Percentiles rank a stretch among this genome's conserved stretches.
Conservation (phyloP, 1,284 basidiomycete genomes). For the Austropuccinia psidii region DNA sequence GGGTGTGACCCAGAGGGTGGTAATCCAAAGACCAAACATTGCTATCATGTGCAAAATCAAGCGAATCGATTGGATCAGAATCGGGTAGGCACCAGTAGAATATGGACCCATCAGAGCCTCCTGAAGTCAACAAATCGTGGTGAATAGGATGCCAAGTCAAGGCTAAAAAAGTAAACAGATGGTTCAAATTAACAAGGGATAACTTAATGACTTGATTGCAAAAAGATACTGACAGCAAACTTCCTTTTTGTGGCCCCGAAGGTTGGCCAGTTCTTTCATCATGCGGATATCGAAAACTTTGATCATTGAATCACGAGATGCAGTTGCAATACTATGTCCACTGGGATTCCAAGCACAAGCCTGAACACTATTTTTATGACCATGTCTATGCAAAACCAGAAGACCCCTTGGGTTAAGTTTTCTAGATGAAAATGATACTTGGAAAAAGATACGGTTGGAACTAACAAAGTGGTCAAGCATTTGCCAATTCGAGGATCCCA, state of each 20-base stretch:
- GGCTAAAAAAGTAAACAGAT: constrained; percentile 55
- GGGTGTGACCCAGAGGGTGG: constrained; percentile 90
- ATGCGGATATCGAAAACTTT: constrained; percentile 96
- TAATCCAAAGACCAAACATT: constrained; percentile 93
- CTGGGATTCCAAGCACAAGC: constrained; percentile 85
- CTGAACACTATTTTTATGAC: constrained; percentile 95
- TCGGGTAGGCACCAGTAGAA: constrained; percentile 76
- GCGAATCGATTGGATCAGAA: constrained; percentile 63
- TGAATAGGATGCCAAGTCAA: constrained; percentile 93
- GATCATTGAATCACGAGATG: constrained; percentile 84
- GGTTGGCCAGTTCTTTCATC: constrained; percentile 84
- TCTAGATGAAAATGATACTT: too few relatives aligned
- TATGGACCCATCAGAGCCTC: constrained; percentile 86
- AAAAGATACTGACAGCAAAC: constrained; percentile 71
- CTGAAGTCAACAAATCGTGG: constrained; percentile 74
- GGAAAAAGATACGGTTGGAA: too few relatives aligned
- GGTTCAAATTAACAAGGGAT: background rate
- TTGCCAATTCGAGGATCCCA: constrained; percentile 93
- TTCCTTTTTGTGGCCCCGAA: constrained; percentile 94
- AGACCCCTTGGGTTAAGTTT: background rate
- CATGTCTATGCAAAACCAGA: constrained; percentile 67
- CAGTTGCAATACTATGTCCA: constrained; percentile 85
- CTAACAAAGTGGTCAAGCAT: constrained; percentile 73
- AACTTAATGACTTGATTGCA: constrained; percentile 3
- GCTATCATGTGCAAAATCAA: constrained; percentile 89